Percentiles rank a stretch among this genome's conserved stretches.
Conservation (phyloP, 169 alveolate genomes). For the Eimeria acervulina region DNA sequence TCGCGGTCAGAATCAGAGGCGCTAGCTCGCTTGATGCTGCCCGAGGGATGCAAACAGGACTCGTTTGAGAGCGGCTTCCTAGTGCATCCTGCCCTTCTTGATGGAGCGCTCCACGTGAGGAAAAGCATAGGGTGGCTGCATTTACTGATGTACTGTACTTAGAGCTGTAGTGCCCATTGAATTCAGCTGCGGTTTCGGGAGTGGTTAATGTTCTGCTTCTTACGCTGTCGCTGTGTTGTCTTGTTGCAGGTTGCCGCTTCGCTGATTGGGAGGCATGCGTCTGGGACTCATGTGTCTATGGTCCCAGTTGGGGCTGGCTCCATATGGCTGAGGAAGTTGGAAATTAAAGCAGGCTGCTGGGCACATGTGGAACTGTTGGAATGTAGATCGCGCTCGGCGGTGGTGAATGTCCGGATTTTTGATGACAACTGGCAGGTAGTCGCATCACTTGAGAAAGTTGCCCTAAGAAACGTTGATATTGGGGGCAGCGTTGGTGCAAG, state of each 20-base stretch:
- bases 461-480: slow-evolving; percentile 79
- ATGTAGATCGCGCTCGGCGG: slow-evolving; percentile 72
- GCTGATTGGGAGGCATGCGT: slow-evolving; percentile 68
- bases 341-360: slow-evolving; percentile 73
- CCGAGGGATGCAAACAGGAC: slow-evolving; percentile 83
- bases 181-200: background rate
- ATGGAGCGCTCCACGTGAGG: slow-evolving; percentile 89
- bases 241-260: slow-evolving; percentile 84
- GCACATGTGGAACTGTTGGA: slow-evolving; percentile 79
- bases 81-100: slow-evolving; percentile 89
- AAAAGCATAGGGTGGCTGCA: background rate
- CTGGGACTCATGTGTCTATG: slow-evolving; percentile 81
- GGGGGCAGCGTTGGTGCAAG: slow-evolving; percentile 83
- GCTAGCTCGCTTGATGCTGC: slow-evolving; percentile 84
- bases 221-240: slow-evolving; percentile 50
- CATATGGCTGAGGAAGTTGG: slow-evolving; percentile 75
- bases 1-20: slow-evolving; percentile 83
- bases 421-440: slow-evolving; percentile 75
- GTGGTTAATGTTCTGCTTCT: background rate
- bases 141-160: background rate
- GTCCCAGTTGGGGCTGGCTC: slow-evolving; percentile 88
- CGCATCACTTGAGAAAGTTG: slow-evolving; percentile 69
- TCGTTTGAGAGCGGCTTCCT: slow-evolving; percentile 88
- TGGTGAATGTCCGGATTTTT: slow-evolving; percentile 61
- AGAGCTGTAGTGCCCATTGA: background rate